These are phyloP conservation scores for Bryoerythrophyllum caledonicum DNA, from an alignment of 225 moss, liverwort and hornwort species.

Conservation along the genomic window DNA sequence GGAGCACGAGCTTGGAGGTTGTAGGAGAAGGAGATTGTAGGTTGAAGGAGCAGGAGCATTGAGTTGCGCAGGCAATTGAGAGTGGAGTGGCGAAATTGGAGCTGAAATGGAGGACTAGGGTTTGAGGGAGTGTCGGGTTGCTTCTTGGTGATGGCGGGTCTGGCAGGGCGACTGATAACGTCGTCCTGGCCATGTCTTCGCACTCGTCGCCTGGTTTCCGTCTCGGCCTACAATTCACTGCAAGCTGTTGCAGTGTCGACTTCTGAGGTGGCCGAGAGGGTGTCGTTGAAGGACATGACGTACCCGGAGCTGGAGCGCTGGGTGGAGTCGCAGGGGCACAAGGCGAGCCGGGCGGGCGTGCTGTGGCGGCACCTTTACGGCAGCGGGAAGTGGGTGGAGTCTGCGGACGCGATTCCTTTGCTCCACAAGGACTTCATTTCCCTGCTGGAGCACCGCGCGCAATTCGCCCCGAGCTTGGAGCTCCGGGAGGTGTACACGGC, in stretches of 20 bases:
- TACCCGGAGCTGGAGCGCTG: conserved; percentile 50
- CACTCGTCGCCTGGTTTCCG: conserved; percentile 12
- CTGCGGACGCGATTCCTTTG: conserved; percentile 52
- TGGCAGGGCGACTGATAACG: conserved; percentile 34
- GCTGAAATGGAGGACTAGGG: too few relatives aligned
- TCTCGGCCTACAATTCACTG: background rate
- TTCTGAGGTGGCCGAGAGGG: background rate
- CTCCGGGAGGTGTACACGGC: conserved; percentile 56
- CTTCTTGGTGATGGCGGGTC: conserved; percentile 24
- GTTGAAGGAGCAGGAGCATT: too few relatives aligned
- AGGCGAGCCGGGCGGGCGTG: conserved; percentile 56
- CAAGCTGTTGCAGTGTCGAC: conserved; percentile 14
- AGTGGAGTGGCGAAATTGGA: too few relatives aligned
- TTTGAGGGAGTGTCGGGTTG: too few relatives aligned
- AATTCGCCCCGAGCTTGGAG: conserved; percentile 51
- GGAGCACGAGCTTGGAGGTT: too few relatives aligned
- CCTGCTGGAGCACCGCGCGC: conserved; percentile 49
- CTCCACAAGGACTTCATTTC: conserved; percentile 53
- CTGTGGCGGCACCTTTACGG: conserved; percentile 81
- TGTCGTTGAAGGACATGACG: conserved; percentile 49
- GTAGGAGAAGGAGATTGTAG: too few relatives aligned
- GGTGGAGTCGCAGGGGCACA: conserved; percentile 78
- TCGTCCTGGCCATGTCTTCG: conserved; percentile 5
- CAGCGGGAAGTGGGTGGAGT: conserved; percentile 66
- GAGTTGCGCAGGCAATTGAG: too few relatives aligned